These are phyloP conservation scores for Scheffersomyces segobiensis DNA, from an alignment of 1,139 yeast genomes.

Conservation along the genomic window DNA sequence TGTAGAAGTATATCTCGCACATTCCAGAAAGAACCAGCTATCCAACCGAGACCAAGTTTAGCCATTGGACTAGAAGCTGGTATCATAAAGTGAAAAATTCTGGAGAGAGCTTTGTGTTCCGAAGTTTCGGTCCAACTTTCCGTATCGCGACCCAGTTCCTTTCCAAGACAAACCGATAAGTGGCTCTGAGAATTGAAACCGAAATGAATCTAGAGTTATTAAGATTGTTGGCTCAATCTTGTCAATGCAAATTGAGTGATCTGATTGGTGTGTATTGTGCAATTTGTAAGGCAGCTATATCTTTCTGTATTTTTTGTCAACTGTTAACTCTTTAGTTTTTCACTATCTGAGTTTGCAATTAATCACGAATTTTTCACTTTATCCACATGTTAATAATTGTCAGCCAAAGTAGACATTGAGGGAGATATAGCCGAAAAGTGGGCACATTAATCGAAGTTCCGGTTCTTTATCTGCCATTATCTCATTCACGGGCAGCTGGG, in stretches of 20 bases:
- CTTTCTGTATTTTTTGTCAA: neutral
- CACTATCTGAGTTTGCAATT: neutral
- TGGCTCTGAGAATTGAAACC: neutral
- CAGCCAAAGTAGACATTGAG: neutral
- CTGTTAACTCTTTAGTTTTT: neutral
- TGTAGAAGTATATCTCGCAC: slow-evolving; percentile 42
- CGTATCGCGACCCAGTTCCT: neutral
- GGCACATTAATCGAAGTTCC: neutral
- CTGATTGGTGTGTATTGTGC: neutral
- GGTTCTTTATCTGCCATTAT: neutral
- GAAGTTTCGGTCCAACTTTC: neutral
- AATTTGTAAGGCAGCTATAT: neutral
- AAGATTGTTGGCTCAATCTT: neutral
- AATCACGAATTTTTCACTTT: neutral
- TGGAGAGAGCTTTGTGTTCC: neutral
- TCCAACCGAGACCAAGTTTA: neutral
- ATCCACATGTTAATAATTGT: neutral
- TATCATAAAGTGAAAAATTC: neutral
- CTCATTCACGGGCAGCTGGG: neutral
- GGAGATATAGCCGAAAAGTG: neutral
- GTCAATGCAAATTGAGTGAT: no score
- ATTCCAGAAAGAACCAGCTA: neutral
- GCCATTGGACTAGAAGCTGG: neutral
- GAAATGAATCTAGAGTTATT: neutral
- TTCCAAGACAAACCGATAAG: neutral